These are phyloP conservation scores for Elsinoe necatrix DNA, from an alignment of 2,329 filamentous ascomycete species.

Conservation along the genomic window DNA sequence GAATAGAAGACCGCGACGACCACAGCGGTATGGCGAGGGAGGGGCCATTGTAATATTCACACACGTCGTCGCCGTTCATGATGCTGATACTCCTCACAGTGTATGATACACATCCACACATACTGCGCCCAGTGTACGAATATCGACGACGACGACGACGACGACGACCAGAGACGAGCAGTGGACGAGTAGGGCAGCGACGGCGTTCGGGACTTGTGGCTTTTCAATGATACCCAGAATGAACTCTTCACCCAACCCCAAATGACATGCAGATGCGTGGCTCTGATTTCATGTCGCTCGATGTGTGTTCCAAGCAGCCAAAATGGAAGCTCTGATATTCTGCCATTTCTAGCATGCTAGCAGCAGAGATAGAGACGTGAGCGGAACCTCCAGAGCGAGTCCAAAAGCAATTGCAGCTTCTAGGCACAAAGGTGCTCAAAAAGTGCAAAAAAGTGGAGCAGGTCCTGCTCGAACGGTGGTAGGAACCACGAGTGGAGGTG, in stretches of 20 bases:
- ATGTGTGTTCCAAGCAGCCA: background rate
- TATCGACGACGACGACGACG: background rate
- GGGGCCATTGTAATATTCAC: background rate
- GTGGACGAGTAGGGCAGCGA: background rate
- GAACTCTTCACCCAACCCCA: background rate
- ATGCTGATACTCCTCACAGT: constrained; percentile 3
- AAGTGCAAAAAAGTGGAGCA: background rate
- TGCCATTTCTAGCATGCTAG: background rate
- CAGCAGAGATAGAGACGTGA: background rate
- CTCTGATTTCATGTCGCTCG: too few species aligned
- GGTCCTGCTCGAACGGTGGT: background rate
- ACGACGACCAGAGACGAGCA: background rate
- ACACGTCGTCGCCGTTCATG: background rate
- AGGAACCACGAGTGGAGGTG: background rate
- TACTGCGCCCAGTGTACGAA: background rate
- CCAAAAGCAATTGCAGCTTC: background rate
- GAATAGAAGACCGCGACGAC: background rate
- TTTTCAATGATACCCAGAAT: constrained; percentile 3
- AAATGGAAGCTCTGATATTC: too few species aligned
- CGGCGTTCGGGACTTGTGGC: background rate
- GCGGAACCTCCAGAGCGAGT: too few species aligned
- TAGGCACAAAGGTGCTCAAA: background rate
- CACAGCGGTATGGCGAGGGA: background rate
- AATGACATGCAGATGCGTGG: background rate
- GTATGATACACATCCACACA: background rate